Percentiles rank a stretch among this genome's conserved stretches.
These are phyloP conservation scores for Corynascus novoguineensis DNA, from an alignment of 495 filamentous ascomycete genomes.

Conservation along the genomic window DNA sequence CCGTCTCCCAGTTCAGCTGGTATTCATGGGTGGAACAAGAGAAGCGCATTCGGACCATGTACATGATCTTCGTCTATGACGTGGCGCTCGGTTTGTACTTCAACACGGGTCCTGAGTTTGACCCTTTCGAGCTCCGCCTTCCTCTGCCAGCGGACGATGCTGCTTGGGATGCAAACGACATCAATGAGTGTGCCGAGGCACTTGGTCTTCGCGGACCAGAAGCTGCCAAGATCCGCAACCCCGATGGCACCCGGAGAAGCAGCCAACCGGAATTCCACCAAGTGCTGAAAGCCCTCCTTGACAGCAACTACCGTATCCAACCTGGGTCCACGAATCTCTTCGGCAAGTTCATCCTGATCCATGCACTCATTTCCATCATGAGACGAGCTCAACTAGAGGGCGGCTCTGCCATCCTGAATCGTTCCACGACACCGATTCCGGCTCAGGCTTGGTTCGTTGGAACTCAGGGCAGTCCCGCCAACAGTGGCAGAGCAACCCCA, in stretches of 20 bases:
- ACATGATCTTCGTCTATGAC: constrained; percentile 53
- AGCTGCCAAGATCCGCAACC: constrained; percentile 43
- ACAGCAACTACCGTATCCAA: constrained; percentile 46
- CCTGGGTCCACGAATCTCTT: constrained; percentile 57
- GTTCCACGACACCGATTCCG: constrained; percentile 42
- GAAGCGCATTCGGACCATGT: constrained; percentile 56
- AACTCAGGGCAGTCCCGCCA: constrained; percentile 29
- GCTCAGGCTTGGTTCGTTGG: constrained; percentile 45
- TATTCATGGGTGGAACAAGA: constrained; percentile 61
- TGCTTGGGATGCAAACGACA: constrained; percentile 55
- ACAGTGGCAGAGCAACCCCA: constrained; percentile 49
- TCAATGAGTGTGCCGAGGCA: constrained; percentile 53
- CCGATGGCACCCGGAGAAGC: constrained; percentile 50
- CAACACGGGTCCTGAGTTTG: constrained; percentile 53
- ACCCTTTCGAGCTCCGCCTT: constrained; percentile 51
- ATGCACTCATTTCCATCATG: constrained; percentile 54
- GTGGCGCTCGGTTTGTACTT: constrained; percentile 59
- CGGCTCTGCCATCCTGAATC: constrained; percentile 29
- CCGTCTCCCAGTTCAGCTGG: constrained; percentile 50
- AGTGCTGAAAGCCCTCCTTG: constrained; percentile 50
- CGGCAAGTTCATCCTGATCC: constrained; percentile 65
- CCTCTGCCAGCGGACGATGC: constrained; percentile 62
- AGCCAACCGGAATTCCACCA: constrained; percentile 54
- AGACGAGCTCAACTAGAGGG: constrained; percentile 35
- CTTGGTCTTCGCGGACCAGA: constrained; percentile 51